Percentiles rank a stretch among this genome's conserved stretches.
These are phyloP conservation scores for Aspergillus bertholletiae DNA, from an alignment of 495 filamentous ascomycete species.

Conservation along the genomic window DNA sequence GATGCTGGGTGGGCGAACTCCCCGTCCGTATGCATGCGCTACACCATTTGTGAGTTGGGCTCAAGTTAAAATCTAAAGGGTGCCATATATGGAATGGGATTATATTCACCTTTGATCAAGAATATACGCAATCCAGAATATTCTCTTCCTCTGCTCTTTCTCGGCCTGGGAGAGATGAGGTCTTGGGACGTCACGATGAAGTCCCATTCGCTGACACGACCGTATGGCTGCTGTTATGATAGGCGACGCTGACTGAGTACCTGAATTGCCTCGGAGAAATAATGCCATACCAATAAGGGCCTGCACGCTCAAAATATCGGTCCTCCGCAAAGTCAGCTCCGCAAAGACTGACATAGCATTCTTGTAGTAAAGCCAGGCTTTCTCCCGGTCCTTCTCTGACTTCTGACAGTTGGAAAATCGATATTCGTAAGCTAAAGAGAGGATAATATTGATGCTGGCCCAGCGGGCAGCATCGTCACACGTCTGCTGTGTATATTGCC, in stretches of 20 bases:
- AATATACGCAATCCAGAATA: slow-evolving; percentile 97
- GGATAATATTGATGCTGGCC: slow-evolving; percentile 88
- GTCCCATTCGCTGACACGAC: slow-evolving; percentile 86
- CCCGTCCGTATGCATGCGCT: slow-evolving; percentile 83
- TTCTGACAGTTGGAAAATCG: slow-evolving; percentile 86
- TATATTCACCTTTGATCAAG: slow-evolving; percentile 75
- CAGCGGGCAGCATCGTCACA: slow-evolving; percentile 95
- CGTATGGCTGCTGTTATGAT: slow-evolving; percentile 89
- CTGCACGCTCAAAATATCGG: slow-evolving; percentile 89
- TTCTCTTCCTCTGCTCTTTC: slow-evolving; percentile 87
- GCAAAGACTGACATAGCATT: slow-evolving; percentile 90
- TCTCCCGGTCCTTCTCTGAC: slow-evolving; percentile 80
- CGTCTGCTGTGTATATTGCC: slow-evolving; percentile 86
- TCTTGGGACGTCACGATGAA: slow-evolving; percentile 82
- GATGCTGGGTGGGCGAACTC: slow-evolving; percentile 83
- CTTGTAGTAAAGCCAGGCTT: slow-evolving; percentile 89
- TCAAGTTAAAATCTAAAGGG: neutral
- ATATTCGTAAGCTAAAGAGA: slow-evolving; percentile 85
- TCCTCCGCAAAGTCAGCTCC: slow-evolving; percentile 88
- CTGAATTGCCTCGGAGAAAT: slow-evolving; percentile 92
- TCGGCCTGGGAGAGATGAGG: slow-evolving; percentile 81
- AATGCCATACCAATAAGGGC: slow-evolving; percentile 91
- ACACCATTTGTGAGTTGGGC: neutral
- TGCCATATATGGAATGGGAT: neutral
- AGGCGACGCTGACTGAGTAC: slow-evolving; percentile 85